Percentiles rank a stretch among this genome's conserved stretches.
phyloP scores from a whole-genome alignment of 2,329 filamentous ascomycete species.

The Aspergillus awamori region DNA sequence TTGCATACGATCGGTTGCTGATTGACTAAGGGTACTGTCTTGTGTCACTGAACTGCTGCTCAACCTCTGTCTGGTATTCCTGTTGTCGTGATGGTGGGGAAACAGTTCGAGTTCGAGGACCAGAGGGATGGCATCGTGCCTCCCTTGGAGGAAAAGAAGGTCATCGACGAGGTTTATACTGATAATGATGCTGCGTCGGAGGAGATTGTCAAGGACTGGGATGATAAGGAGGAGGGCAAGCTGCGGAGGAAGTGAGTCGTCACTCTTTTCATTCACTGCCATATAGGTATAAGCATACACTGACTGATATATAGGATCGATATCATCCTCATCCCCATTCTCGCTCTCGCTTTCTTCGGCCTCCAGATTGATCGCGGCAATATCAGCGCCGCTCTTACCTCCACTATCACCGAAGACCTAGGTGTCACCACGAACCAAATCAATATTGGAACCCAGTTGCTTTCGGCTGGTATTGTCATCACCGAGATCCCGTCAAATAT shows the following conservation, averaged over 20 bases:
- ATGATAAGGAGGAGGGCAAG: conserved; percentile 26
- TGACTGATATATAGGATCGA: conserved; percentile 27
- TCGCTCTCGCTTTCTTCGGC: conserved; percentile 56
- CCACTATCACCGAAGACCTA: conserved; percentile 56
- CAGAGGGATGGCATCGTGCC: not conserved
- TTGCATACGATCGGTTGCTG: not conserved
- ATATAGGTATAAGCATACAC: not conserved
- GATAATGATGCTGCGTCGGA: conserved; percentile 10
- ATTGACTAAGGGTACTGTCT: too few species aligned
- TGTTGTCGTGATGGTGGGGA: not conserved
- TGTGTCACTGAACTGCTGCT: not conserved
- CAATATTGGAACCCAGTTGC: conserved; percentile 58
- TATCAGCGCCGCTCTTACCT: conserved; percentile 57
- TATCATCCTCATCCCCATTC: conserved; percentile 33
- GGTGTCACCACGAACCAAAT: conserved; percentile 55
- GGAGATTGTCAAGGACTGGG: conserved; percentile 33
- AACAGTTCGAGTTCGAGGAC: not conserved
- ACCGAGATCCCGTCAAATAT: conserved; percentile 56
- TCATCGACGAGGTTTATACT: conserved; percentile 1
- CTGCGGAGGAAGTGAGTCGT: conserved; percentile 30
- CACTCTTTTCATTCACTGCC: not conserved
- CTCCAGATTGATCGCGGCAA: conserved; percentile 49
- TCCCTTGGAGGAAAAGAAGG: not conserved
- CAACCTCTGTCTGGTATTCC: not conserved
- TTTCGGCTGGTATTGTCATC: conserved; percentile 56